These are phyloP conservation scores for Comarum palustre DNA, from an alignment of 306 rosid species.

Conservation along the genomic window DNA sequence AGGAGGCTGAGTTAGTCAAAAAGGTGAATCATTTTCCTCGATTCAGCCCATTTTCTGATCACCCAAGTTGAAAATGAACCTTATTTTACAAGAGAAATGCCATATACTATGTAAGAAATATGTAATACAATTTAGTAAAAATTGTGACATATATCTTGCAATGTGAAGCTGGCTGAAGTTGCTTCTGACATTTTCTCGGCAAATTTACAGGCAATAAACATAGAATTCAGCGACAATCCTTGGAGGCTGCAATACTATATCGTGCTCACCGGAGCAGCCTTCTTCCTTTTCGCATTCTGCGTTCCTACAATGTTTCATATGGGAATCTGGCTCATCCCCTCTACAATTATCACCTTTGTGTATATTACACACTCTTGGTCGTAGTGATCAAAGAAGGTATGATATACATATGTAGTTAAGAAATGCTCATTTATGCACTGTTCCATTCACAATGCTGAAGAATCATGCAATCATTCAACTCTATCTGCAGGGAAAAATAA, in stretches of 20 bases:
- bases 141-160: background rate
- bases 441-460: background rate
- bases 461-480: background rate
- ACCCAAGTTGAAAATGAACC: too few species aligned
- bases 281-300: conserved; percentile 38
- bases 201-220: conserved; percentile 40
- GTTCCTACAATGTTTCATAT: conserved; percentile 53
- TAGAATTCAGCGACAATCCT: conserved; percentile 41
- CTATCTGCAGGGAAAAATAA: conserved; percentile 40
- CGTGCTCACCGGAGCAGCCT: conserved; percentile 41
- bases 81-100: too few species aligned
- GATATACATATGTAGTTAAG: background rate
- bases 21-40: too few species aligned
- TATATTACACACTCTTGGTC: conserved; percentile 32
- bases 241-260: conserved; percentile 54
- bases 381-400: conserved; percentile 41
- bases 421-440: background rate
- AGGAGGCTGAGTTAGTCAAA: too few species aligned
- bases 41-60: too few species aligned
- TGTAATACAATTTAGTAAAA: background rate
- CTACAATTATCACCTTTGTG: conserved; percentile 33
- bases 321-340: conserved; percentile 43
- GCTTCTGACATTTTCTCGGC: too few species aligned
- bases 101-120: too few species aligned
- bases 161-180: background rate